Base-by-base conservation (phyloP, 2,329 filamentous ascomycete genomes). In the Fusarium camptoceras region DNA sequence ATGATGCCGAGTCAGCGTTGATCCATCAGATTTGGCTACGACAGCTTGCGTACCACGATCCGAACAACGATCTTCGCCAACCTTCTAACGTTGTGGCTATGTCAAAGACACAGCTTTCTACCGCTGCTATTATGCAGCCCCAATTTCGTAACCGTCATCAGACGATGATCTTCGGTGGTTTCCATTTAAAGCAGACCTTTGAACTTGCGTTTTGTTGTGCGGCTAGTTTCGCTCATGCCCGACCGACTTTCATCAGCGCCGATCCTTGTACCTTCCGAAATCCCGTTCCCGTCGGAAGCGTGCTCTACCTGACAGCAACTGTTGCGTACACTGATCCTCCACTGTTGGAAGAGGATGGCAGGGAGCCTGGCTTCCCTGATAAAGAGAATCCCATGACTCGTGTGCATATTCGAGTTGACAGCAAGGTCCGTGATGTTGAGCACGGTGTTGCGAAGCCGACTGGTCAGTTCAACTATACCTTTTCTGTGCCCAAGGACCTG, bases 381-480 rank as follows among this genome's bases (percentile, higher is more conserved):
- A 51, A 73, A 0, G 48, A 71, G 6, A 72, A 75, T 3, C 75
- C 75, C 9, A 53, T 77, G 60, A 77, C 76, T 3, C 63, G 75
- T 3, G 74, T 77, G 4, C 76, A 77, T 55, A 67, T 77, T 6
- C 72, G 76, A 25, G 76, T 77, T 6, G 76, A 77, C 46, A 77
- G 75, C 27, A 77, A 77, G 50, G 76, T 77, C 4, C 66, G 76
- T 14, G 76, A 76, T 30, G 75, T 77, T 16, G 76, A 77, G 43
- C 76, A 77, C 37, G 76, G 76, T 14, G 67, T 73, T 25, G 73
- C 75, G 10, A 77, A 76, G 14, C 49, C 74, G 0, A 77, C 76
- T 10, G 76, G 76, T 2, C 75, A 77, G 37, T 77, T 77, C 58
- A 77, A 77, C 58, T 77, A 77, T 28, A 77, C 76, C 1, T 77